phyloP scores from a whole-genome alignment of 352 stramenopile genomes.

The Phytophthora citricola region DNA sequence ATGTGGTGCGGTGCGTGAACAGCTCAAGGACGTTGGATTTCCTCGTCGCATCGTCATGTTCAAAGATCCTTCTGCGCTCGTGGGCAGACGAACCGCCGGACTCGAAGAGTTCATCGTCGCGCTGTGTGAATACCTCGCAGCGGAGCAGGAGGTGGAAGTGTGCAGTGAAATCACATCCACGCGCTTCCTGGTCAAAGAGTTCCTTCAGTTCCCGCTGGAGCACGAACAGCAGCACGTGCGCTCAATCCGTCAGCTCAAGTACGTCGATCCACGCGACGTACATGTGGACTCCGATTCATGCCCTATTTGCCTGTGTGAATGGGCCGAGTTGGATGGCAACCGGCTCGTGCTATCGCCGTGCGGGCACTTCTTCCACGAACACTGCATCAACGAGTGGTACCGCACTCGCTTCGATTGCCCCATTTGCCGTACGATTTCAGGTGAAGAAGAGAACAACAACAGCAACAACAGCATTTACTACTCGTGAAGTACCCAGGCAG shows the following conservation, averaged over 20 bases:
- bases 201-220: constrained; percentile 82
- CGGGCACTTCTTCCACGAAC: constrained; percentile 88
- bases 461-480: constrained; percentile 25
- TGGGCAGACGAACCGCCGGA: constrained; percentile 63
- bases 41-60: constrained; percentile 80
- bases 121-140: constrained; percentile 73
- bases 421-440: constrained; percentile 87
- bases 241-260: constrained; percentile 84
- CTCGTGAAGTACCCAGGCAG: constrained; percentile 11
- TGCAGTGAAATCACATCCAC: constrained; percentile 72
- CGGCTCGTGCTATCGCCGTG: constrained; percentile 81
- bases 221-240: constrained; percentile 86
- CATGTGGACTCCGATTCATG: constrained; percentile 83
- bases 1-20: constrained; percentile 58
- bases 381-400: constrained; percentile 92
- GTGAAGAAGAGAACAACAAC: constrained; percentile 45
- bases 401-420: constrained; percentile 88
- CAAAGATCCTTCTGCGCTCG: constrained; percentile 66
- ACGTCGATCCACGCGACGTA: constrained; percentile 84
- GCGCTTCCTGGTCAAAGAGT: constrained; percentile 84
- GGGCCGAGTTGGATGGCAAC: constrained; percentile 85
- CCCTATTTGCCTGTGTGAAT: constrained; percentile 87
- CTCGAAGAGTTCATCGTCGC: constrained; percentile 85
- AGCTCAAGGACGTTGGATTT: constrained; percentile 79
- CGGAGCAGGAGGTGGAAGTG: constrained; percentile 54